Base-by-base conservation (phyloP, 129 eudicot species). In the Escallonia herrerae region DNA sequence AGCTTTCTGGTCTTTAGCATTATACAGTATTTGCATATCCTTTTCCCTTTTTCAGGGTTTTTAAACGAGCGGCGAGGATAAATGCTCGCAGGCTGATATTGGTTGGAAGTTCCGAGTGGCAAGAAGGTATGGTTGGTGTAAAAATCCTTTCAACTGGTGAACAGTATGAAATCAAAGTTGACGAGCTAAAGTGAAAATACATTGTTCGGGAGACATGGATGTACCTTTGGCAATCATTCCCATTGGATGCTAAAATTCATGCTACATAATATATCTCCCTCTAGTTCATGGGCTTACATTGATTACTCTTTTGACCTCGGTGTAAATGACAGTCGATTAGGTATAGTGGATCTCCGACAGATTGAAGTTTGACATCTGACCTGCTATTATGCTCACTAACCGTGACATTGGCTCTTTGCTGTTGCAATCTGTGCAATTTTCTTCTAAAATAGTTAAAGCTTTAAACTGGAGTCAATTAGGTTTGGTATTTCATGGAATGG, bases 131-230 rank as follows among this genome's bases (percentile, higher is more conserved):
- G 95, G 96, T 93, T 43, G 58, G 79, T 57, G 98, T 93, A 46
- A 93, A 93, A 72, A 76, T 77, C 63, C 91, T 93, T 38, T 76
- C 91, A 43, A 78, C 98, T 11, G 96, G 98, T 43, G 89, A 88
- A 72, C 98, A 93, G 56, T 69, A 58, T 62, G 84, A 93, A 66
- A 65, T 93, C 51, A 86, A 86, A 56, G 58, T 93, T 63, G 91
- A 86, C 61, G 87, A 88, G 12, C 70, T 93, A 53, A 81, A 83
- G 60, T 85, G 72, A 82, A 37, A 61, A 22, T 38, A 43, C 41
- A 47, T 42, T 41, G 40, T 64, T 66, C 48, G 40, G 10, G 44
- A 64, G 52, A 54, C 52, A 72, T 40, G 67, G 56, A 33, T 13
- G 43, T 51, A 46, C 50, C 67, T 77, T 13, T 22, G 7, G 8